Base-by-base conservation (phyloP, 768 basidiomycete species). In the Lactifluus rugatus region DNA sequence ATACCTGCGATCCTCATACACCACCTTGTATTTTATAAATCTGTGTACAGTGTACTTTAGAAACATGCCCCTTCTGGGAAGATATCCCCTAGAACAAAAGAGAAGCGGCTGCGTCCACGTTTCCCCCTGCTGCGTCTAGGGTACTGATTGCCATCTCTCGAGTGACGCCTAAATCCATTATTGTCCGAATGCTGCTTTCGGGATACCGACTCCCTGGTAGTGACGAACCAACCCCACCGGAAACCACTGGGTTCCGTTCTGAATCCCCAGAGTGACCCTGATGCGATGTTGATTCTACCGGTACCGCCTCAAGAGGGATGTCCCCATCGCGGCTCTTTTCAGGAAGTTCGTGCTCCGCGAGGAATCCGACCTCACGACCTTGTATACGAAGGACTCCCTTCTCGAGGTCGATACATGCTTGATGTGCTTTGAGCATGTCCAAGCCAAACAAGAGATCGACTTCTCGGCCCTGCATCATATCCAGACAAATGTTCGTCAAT, bases 381-480 rank as follows among this genome's bases (percentile, higher is more conserved):
- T 93, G 89, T 50, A 99, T 97, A n/a, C 92, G 81, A 21, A 99
- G 82, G 13, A 89, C 88, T 63, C 84, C 82, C 70, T 92, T 92
- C 65, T 85, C 78, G 23, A 99, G 81, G 71, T 99, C 96, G 70
- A 99, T 97, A 67, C 85, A 89, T 5, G 93, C 95, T 68, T 96
- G 93, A 69, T 97, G 90, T 0, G 93, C 89, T 71, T 93, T 97
- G 60, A 98, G 82, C 96, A 98, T 98, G 77, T 99, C 96, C n/a
- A 99, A 79, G 7, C 96, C 96, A 42, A 99, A 85, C 3, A 99
- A 76, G n/a, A 99, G 82, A 67, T 98, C 95, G 47, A 98, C 93
- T 57, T 89, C 85, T 32, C 85, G 82, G 37, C 93, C 93, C 89
- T 93, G 57, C 21, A 16, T 23, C 31, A 49, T 25, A 19, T 41